Evolutionary conservation across 371 early-diverging fungal genomes (phyloP), one percentile per base, ranked within the genome.

Genomic region (Apophysomyces elegans): DNA sequence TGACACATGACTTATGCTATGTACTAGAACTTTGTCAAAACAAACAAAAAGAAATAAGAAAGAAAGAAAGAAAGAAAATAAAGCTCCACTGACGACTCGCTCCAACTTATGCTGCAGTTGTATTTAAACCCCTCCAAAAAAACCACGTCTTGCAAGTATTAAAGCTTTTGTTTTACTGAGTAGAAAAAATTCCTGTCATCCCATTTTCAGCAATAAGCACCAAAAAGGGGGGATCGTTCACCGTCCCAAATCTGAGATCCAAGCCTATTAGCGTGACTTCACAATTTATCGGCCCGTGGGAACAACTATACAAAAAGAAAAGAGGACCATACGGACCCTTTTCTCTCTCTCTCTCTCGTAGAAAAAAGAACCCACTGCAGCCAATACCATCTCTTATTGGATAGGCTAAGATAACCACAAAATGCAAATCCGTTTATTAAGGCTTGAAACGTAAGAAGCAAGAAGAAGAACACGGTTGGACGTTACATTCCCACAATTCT

Each of bases 191-290:
- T 56, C 50, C 39, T 46, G 26, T 37, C 21, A 45, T 65, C 50
- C 65, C 58, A 50, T 65, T 65, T 65, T 58, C 65, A 65, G 65
- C 59, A 65, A 58, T 59, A 65, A 37, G 44, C 65, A 37, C 65
- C 65, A 58, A 64, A 64, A 44, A 35, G 46, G 58, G 58, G 41
- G 45, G 58, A 18, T 58, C 32, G 32, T 26, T 26, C 32, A 26
- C 32, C 32, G 32, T 1, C 32, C 32, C 1, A 26, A n/a, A 58
- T 58, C 59, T 57, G 64, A 45, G 46, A 38, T 59, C 32, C 38
- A 59, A 59, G 26, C 4, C 9, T 14, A 5, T 26, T 26, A 26
- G 32, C 32, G 32, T 26, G 32, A 26, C 32, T 26, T 26, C 32
- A 26, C 32, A 26, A 26, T 26, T 26, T 3, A 26, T 26, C 32